Base-by-base conservation (phyloP, 208 protist species). In the Crithidia expoeki region DNA sequence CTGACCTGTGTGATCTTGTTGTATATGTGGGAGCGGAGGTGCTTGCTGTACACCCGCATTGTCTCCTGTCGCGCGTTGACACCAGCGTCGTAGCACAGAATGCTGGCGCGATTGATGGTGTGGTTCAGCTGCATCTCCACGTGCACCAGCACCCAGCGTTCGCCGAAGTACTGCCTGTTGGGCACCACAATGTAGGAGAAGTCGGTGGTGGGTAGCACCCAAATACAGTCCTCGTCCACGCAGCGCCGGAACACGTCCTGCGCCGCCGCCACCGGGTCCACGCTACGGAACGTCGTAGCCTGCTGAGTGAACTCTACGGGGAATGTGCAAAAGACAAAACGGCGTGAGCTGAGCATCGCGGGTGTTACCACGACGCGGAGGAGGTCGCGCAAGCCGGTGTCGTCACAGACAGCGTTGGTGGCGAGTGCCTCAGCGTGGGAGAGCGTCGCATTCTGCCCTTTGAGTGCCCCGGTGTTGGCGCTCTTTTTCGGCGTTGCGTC, bases 261-360 rank as follows among this genome's bases (percentile, higher is more conserved):
- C 30, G 84, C 70, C 3, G 85, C 87, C 42, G 82, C 66, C 12
- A 80, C 73, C 11, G 88, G 82, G 65, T 90, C 77, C 23, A 90
- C 81, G 61, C 66, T 83, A 44, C 72, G 68, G 56, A 62, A 76
- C 42, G 79, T 82, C 10, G 79, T 84, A 57, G 71, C 74, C 62
- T 96, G 85, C 68, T 89, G 83, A 12, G 88, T 90, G 65, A 96
- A 94, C 57, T 88, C 72, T 16, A 96, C 74, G 0, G 81, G 51
- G 65, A 96, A 91, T 27, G 61, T 80, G 67, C 70, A 80, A 17
- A 61, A 50, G 30, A 73, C 61, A 64, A 93, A 96, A 36, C 50
- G 62, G 19, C 59, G 63, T 27, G 76, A 79, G 71, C 85, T 88
- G 23, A 81, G 71, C 63, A 96, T 66, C 11, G 91, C 87, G 11